Evolutionary conservation across 805 yeast genomes (phyloP), one percentile per base, ranked within the genome.

Genomic region (Yarrowia porcina): DNA sequence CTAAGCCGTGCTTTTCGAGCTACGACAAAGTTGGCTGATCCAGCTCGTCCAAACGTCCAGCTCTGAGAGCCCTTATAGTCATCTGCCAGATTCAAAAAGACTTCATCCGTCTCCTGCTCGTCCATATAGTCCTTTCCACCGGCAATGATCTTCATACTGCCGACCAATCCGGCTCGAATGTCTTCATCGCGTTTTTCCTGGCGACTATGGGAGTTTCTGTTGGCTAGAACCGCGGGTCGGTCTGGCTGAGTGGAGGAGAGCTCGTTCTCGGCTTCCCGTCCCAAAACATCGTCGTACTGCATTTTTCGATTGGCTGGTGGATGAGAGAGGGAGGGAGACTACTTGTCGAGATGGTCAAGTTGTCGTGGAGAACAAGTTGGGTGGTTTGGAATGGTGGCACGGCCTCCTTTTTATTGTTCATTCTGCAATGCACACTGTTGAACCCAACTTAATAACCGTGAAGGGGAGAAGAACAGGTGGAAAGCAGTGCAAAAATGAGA

Each of bases 41-140:
- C 41, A 13, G 63, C 54, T 17, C 63, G 42, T 5, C 63, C 63
- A 44, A 59, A 59, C 1, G 56, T 44, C 63, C 63, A 59, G 32
- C 36, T 56, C 21, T 56, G 61, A 11, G 61, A 39, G 15, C 47
- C 61, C 20, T 28, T 39, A 28, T 54, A 36, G 36, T 36, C 15
- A 0, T 54, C 36, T 1, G 61, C n/a, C 11, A 54, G 28, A 21
- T 38, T 54, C 27, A 38, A 13, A 25, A 54, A 28, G 18, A 36
- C 35, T 15, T 36, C 44, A 13, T 39, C 49, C 9, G 28, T 27
- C 28, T 32, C 56, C 30, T 49, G 39, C 17, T 32, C 39, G 28
- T 32, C 39, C 32, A 49, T 27, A 20, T 49, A 45, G 52, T 45
- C 52, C 15, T 45, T 45, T 5, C 52, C 52, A 12, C 52, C 52